A percentile compares a stretch with the other conserved stretches of the same genome.
Conservation (phyloP, 179 eudicot genomes). For the Drosera spatulata region DNA sequence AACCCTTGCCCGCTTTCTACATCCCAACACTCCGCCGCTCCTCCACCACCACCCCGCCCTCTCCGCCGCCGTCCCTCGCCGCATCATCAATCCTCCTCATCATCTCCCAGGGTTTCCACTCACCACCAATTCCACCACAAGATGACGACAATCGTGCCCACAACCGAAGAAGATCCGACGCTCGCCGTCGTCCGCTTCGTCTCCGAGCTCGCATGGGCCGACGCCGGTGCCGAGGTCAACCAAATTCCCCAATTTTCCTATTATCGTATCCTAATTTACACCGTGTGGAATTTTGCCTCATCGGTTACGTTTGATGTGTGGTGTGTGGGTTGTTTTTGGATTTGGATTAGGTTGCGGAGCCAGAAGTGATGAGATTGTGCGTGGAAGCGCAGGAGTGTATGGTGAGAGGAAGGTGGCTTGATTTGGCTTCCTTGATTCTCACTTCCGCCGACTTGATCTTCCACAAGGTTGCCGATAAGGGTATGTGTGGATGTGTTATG, state of each 20-base stretch:
- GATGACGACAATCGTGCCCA: constrained; percentile 81
- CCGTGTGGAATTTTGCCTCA: too few species aligned
- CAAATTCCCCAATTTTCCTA: neutral
- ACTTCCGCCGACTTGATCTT: constrained; percentile 80
- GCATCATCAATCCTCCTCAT: neutral
- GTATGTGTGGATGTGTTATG: constrained; percentile 14
- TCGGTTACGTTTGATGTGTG: too few species aligned
- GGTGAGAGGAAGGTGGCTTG: constrained; percentile 62
- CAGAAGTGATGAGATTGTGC: constrained; percentile 51
- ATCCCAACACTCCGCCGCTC: too few species aligned
- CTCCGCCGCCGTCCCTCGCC: neutral
- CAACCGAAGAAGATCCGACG: constrained; percentile 77
- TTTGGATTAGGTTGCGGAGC: constrained; percentile 53
- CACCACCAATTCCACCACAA: too few species aligned
- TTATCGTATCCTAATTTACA: too few species aligned
- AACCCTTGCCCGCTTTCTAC: too few species aligned
- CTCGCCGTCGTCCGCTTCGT: constrained; percentile 82
- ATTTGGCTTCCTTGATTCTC: constrained; percentile 70
- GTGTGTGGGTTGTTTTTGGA: too few species aligned
- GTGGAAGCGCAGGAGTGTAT: constrained; percentile 76
- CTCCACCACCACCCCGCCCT: neutral
- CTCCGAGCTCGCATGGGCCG: constrained; percentile 75
- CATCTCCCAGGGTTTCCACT: neutral
- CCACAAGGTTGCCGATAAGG: constrained; percentile 78
- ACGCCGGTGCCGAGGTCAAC: constrained; percentile 80